phyloP scores from a whole-genome alignment of 257 asterid species.

The Rhazya stricta region DNA sequence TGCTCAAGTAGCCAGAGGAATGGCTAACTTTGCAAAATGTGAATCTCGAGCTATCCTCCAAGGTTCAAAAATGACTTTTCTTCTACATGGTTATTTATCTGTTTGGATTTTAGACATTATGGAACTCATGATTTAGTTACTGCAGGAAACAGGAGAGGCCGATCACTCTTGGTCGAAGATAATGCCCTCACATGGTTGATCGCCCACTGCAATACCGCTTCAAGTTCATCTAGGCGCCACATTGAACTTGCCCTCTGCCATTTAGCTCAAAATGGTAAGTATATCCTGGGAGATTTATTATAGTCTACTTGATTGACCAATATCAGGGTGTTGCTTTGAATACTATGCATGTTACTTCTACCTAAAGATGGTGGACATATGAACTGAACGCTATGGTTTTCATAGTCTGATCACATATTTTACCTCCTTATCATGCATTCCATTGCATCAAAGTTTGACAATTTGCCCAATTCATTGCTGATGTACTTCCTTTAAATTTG shows the following conservation, averaged over 20 bases:
- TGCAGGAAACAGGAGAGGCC: slow-evolving; percentile 63
- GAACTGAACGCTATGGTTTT: neutral
- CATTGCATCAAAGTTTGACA: neutral
- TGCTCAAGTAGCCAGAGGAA: slow-evolving; percentile 87
- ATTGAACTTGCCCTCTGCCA: slow-evolving; percentile 89
- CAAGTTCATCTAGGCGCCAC: slow-evolving; percentile 68
- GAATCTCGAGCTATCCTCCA: slow-evolving; percentile 79
- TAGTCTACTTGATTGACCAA: neutral
- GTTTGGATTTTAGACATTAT: slow-evolving; percentile 2
- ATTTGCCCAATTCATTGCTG: neutral
- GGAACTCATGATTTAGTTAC: slow-evolving; percentile 16
- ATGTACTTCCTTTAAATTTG: no score
- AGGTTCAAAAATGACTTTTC: slow-evolving; percentile 35
- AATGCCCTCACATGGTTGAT: slow-evolving; percentile 72
- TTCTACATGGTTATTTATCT: neutral
- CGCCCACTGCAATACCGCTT: slow-evolving; percentile 46
- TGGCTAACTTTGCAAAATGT: slow-evolving; percentile 86
- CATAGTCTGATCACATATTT: no score
- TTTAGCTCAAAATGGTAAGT: slow-evolving; percentile 88
- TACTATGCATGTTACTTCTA: neutral
- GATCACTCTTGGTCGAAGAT: slow-evolving; percentile 74
- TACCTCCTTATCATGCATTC: neutral
- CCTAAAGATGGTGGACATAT: neutral
- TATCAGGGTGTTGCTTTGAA: neutral
- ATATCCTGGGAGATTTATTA: neutral